Evolutionary conservation across 305 asterid genomes (phyloP).

Genomic region (Plantago lanceolata): DNA sequence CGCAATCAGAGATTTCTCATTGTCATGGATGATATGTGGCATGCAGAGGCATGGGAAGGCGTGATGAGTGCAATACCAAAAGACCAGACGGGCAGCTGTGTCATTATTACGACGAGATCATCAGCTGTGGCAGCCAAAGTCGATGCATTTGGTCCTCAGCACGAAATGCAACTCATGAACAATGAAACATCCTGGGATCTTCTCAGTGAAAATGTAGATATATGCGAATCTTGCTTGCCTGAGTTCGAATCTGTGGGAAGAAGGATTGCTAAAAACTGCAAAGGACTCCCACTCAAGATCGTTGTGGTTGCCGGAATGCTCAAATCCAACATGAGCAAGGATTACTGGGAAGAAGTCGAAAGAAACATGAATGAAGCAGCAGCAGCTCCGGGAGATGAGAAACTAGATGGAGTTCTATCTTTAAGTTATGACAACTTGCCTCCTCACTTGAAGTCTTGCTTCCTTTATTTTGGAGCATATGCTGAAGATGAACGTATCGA

Average conservation of each 20-base stretch:
- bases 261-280: neutral
- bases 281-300: conserved; percentile 10
- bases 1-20: conserved; percentile 5
- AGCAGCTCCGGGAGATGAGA: neutral
- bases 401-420: neutral
- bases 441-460: no score
- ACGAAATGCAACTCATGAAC: neutral
- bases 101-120: conserved; percentile 11
- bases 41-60: neutral
- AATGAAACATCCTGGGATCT: conserved; percentile 1
- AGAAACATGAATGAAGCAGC: neutral
- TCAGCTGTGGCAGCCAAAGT: neutral
- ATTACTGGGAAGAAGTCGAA: conserved; percentile 6
- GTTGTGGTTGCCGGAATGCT: conserved; percentile 13
- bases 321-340: neutral
- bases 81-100: conserved; percentile 2
- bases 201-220: neutral
- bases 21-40: conserved; percentile 20
- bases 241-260: conserved; percentile 1
- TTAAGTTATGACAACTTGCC: conserved; percentile 17
- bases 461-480: neutral
- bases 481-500: conserved; percentile 13
- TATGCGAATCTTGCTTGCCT: neutral
- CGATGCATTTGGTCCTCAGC: neutral
- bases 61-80: conserved; percentile 3